Evolutionary conservation across 176 grass and related monocot species (phyloP).

Genomic region (Cenchrus americanus): DNA sequence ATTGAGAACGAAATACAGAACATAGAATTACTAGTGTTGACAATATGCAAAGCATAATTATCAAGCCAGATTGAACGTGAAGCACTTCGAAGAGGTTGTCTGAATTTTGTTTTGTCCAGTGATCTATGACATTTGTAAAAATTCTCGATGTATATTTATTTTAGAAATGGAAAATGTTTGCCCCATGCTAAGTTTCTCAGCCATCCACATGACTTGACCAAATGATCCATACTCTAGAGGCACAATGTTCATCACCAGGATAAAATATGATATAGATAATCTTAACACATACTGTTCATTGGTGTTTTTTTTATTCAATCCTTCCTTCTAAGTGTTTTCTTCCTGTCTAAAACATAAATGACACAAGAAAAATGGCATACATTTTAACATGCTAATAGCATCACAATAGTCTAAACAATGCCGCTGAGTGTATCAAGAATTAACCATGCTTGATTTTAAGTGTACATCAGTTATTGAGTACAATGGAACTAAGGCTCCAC

Average conservation of each 20-base stretch:
- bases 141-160: neutral
- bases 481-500: neutral
- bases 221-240: neutral
- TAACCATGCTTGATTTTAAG: neutral
- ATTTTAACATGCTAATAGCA: neutral
- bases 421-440: neutral
- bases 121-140: constrained; percentile 1
- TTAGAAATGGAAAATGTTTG: neutral
- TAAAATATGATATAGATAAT: neutral
- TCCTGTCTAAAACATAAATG: neutral
- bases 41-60: neutral
- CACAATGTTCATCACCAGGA: neutral
- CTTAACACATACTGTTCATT: neutral
- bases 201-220: neutral
- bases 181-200: constrained; percentile 19
- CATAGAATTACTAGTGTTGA: constrained; percentile 7
- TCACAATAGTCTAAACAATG: neutral
- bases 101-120: neutral
- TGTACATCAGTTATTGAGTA: neutral
- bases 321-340: neutral
- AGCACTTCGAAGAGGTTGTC: neutral
- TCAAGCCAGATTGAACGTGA: neutral
- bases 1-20: constrained; percentile 18
- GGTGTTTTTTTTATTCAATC: constrained; percentile 5
- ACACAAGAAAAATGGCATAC: neutral